Conservation (phyloP, 2,329 filamentous ascomycete species). For the Didymella pomorum region DNA sequence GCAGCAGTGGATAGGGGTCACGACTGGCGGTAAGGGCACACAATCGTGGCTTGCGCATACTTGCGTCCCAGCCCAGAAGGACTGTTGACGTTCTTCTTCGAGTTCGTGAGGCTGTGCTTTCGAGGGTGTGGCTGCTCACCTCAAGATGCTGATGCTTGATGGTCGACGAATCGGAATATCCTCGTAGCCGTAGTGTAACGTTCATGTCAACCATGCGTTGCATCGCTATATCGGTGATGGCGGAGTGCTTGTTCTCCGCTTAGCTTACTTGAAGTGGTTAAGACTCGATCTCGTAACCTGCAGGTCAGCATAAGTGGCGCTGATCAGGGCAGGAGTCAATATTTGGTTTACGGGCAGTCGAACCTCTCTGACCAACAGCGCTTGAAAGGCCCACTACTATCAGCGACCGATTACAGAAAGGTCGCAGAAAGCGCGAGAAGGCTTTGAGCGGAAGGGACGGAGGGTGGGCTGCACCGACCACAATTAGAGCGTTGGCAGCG, state of each 20-base stretch:
- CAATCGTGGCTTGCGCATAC: background rate
- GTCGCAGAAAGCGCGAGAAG: background rate
- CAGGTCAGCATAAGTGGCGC: conserved; percentile 37
- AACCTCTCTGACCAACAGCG: conserved; percentile 7
- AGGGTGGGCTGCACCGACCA: background rate
- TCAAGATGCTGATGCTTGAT: conserved; percentile 1
- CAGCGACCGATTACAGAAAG: conserved; percentile 23
- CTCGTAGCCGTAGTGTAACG: conserved; percentile 22
- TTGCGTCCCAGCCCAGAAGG: background rate
- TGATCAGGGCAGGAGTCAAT: conserved; percentile 16
- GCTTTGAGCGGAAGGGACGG: conserved; percentile 5
- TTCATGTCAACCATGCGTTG: conserved; percentile 23
- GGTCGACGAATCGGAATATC: conserved; percentile 3
- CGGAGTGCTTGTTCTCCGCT: conserved; percentile 28
- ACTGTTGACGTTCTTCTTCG: background rate
- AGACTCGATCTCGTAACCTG: conserved; percentile 29
- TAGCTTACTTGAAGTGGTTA: conserved; percentile 27
- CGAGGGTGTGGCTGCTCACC: conserved; percentile 14
- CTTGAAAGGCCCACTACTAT: conserved; percentile 22
- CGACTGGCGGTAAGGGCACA: background rate
- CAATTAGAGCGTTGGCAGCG: conserved; percentile 9
- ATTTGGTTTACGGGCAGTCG: conserved; percentile 20
- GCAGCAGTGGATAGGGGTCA: conserved; percentile 12
- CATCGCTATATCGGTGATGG: conserved; percentile 14
- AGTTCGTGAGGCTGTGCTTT: conserved; percentile 1